phyloP scores from a whole-genome alignment of 1,139 yeast species.

The Magnusiomyces magnusii region DNA sequence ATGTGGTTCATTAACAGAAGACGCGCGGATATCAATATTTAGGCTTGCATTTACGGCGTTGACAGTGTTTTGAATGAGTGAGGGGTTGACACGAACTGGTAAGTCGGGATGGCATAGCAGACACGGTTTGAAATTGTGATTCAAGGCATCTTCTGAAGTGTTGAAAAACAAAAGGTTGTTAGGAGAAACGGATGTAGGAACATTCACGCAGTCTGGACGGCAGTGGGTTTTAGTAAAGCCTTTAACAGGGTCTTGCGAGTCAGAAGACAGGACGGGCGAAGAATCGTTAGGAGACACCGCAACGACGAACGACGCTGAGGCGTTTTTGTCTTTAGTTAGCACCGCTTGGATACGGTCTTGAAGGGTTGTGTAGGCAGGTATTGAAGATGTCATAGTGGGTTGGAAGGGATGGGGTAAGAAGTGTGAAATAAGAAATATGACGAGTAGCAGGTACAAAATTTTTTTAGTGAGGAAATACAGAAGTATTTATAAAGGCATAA shows the following conservation, averaged over 20 bases:
- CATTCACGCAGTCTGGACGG: constrained; percentile 8
- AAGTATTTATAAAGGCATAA: background rate
- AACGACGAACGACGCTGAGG: constrained; percentile 10
- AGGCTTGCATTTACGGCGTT: constrained; percentile 48
- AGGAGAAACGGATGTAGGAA: background rate
- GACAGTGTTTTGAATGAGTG: constrained; percentile 52
- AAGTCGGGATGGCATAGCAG: constrained; percentile 41
- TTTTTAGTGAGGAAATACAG: background rate
- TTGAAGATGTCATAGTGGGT: background rate
- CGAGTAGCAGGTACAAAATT: background rate
- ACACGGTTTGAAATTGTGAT: constrained; percentile 46
- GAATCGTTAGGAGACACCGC: background rate
- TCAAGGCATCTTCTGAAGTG: constrained; percentile 33
- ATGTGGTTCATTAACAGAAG: background rate
- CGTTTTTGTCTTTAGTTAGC: constrained; percentile 6
- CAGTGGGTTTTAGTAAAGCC: constrained; percentile 6
- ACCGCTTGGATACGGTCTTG: constrained; percentile 6
- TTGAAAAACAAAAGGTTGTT: background rate
- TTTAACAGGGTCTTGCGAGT: background rate
- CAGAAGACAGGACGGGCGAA: background rate
- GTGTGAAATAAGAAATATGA: background rate
- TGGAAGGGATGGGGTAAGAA: background rate
- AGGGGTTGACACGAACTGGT: constrained; percentile 38
- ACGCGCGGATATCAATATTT: constrained; percentile 41
- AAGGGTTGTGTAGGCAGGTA: background rate